These are phyloP conservation scores for Mrakia hoshinonis DNA, from an alignment of 768 basidiomycete species.

Conservation along the genomic window DNA sequence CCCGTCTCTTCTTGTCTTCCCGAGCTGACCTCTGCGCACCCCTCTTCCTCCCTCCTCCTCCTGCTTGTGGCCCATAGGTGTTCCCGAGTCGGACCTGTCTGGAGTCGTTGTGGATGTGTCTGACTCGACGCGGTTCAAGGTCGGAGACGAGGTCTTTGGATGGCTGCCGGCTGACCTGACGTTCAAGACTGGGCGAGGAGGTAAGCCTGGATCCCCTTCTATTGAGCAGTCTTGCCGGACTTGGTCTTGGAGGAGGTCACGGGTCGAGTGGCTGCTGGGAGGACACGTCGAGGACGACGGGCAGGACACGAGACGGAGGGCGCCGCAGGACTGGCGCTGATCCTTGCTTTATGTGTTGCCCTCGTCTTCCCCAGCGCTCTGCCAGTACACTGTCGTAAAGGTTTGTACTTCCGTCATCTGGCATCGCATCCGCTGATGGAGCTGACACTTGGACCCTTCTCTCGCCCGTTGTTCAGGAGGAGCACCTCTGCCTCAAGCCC, in stretches of 20 bases:
- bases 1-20: neutral
- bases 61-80: neutral
- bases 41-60: neutral
- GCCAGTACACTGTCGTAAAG: constrained; percentile 17
- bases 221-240: too few relatives aligned
- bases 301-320: too few relatives aligned
- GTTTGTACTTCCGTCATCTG: neutral
- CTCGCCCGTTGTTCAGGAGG: neutral
- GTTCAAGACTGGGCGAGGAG: constrained; percentile 11
- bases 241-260: too few relatives aligned
- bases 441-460: too few relatives aligned
- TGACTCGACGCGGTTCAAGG: neutral
- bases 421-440: neutral
- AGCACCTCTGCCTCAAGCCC: constrained; percentile 18
- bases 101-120: constrained; percentile 14
- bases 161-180: neutral
- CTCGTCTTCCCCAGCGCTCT: neutral
- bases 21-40: neutral
- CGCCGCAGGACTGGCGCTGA: too few relatives aligned
- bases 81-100: constrained; percentile 23
- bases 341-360: neutral
- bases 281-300: too few relatives aligned
- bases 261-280: too few relatives aligned
- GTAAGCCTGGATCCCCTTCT: neutral
- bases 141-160: constrained; percentile 20